phyloP scores from a whole-genome alignment of 2,329 filamentous ascomycete species.

The Clathrospora elynae region DNA sequence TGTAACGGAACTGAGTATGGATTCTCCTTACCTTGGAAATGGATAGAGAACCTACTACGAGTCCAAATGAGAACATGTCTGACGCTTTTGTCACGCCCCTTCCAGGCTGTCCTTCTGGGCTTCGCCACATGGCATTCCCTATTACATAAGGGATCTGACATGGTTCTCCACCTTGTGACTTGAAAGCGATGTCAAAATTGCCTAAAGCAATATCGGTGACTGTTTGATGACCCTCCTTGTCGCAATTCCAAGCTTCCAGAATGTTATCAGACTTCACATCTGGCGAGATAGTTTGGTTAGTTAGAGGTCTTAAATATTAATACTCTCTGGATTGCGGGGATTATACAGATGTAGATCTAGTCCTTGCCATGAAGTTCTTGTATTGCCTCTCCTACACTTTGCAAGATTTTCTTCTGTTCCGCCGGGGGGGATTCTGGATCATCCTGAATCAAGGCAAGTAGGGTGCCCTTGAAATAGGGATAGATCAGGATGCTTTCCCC shows the following conservation, averaged over 20 bases:
- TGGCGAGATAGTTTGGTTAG: constrained; percentile 30
- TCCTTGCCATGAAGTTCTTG: constrained; percentile 46
- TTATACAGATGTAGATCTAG: constrained; percentile 46
- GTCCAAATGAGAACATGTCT: constrained; percentile 48
- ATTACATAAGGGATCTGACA: constrained; percentile 36
- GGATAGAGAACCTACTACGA: constrained; percentile 42
- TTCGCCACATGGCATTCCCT: constrained; percentile 51
- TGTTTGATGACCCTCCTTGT: constrained; percentile 39
- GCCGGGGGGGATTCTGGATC: constrained; percentile 36
- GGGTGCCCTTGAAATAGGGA: constrained; percentile 42
- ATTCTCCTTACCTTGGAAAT: constrained; percentile 15
- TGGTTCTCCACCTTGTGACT: constrained; percentile 34
- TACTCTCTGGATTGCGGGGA: constrained; percentile 13
- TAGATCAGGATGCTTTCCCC: constrained; percentile 45
- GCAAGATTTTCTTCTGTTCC: constrained; percentile 45
- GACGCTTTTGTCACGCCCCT: constrained; percentile 43
- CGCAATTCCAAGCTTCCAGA: constrained; percentile 44
- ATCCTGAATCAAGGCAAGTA: constrained; percentile 43
- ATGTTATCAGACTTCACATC: constrained; percentile 52
- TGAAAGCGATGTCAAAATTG: constrained; percentile 47
- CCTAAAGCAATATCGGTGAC: constrained; percentile 45
- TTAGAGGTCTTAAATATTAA: too few species aligned
- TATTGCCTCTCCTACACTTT: constrained; percentile 42
- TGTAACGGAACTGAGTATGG: constrained; percentile 30
- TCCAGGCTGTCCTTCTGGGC: constrained; percentile 48